Base-by-base conservation (phyloP, 2,329 filamentous ascomycete species). In the Dactylella cylindrospora region DNA sequence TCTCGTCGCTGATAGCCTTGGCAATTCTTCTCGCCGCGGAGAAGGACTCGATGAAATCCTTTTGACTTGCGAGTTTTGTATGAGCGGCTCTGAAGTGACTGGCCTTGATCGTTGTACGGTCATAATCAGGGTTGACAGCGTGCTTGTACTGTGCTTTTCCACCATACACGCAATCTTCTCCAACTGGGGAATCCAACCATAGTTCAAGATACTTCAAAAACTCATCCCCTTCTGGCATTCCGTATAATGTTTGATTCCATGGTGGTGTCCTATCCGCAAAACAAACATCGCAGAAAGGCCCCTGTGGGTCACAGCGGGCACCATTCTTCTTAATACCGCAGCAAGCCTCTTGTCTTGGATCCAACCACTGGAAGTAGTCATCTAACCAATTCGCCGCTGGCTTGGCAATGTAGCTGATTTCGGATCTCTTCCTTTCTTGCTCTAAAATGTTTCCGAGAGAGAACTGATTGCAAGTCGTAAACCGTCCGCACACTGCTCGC, bases 301-400 rank as follows among this genome's bases (percentile, higher is more conserved):
- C 43, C 28, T 53, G 46, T 32, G 65, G 59, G 20, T 62, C 64
- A 31, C 68, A 69, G 20, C 67, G 51, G 28, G 67, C 36, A 3
- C 51, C 54, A 22, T 59, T 25, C 45, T 66, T 68, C 36, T 69
- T 66, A 88, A 96, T 75, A 80, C 84, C 43, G 43, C 82, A 84
- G 65, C 74, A 76, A 29, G 79, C 76, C 36, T 90, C 86, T 35
- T 88, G 80, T 45, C 83, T 80, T 0, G 93, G 93, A 68, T 97
- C 95, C n/a, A 97, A 77, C 91, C 93, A 98, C 60, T 88, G 80
- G 74, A 97, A 89, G 74, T 89, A 97, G 71, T 98, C 93, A 67
- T 98, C 93, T 13, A 98, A 81, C 93, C 93, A 98, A 72, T 87
- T 96, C 2, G 94, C 93, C 0, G 91, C 84, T 0, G 90, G 86